Percentiles rank a stretch among this genome's conserved stretches.
These are phyloP conservation scores for Wilhelminamyces savonicus DNA, from an alignment of 805 yeast species.

Conservation along the genomic window DNA sequence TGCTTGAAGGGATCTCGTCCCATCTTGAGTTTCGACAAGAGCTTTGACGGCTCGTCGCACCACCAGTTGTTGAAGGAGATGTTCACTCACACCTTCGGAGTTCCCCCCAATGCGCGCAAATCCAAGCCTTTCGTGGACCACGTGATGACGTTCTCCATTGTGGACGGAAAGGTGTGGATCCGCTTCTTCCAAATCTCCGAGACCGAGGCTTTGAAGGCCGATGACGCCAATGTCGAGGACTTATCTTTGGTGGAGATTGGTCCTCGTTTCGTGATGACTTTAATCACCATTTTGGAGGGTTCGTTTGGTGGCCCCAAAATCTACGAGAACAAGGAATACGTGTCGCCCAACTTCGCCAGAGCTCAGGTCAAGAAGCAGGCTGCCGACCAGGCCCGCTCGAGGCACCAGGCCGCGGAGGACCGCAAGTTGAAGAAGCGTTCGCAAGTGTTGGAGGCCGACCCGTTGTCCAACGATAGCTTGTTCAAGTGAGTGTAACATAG, in stretches of 20 bases:
- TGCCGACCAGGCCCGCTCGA: constrained; percentile 69
- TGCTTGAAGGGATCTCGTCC: constrained; percentile 96
- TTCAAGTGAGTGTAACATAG: constrained; percentile 42
- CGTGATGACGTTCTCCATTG: constrained; percentile 86
- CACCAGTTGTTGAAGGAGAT: constrained; percentile 74
- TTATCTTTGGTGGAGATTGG: constrained; percentile 89
- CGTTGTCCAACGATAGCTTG: constrained; percentile 70
- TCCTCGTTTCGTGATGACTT: constrained; percentile 90
- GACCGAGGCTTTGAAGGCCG: constrained; percentile 52
- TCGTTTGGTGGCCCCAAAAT: constrained; percentile 97
- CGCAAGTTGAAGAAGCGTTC: constrained; percentile 73
- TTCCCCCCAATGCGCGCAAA: constrained; percentile 89
- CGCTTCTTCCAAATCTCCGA: constrained; percentile 88
- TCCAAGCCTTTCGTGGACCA: constrained; percentile 94
- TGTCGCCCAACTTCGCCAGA: constrained; percentile 91
- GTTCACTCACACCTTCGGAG: constrained; percentile 79
- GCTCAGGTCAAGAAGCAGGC: constrained; percentile 77
- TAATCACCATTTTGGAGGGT: constrained; percentile 88
- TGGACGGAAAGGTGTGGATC: constrained; percentile 92
- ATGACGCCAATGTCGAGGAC: constrained; percentile 48
- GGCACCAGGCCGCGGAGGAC: constrained; percentile 74
- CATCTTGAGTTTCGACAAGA: constrained; percentile 75
- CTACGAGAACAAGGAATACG: constrained; percentile 93
- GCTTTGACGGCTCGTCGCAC: constrained; percentile 64
- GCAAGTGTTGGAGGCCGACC: constrained; percentile 70